Evolutionary conservation across 2,329 filamentous ascomycete species (phyloP), one percentile per base, ranked within the genome.

Genomic region (Grosmannia clavigera): DNA sequence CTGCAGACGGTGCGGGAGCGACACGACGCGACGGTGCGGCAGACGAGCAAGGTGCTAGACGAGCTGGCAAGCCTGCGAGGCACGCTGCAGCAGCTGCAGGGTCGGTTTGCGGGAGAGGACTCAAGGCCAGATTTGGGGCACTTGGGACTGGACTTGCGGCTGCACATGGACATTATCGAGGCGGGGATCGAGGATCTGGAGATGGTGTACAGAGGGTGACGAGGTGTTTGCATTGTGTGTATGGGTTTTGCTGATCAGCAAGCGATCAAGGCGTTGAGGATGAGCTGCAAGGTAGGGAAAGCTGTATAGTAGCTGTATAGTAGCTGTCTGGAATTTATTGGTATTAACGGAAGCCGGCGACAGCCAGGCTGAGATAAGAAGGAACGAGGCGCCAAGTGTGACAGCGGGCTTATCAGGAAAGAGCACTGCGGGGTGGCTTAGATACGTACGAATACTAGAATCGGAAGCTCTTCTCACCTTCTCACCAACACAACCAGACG

Each of bases 121-220:
- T 29, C 22, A 22, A n/a, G 19, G 19, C 27, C 14, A 10, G 38
- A 43, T 29, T 33, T 22, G 11, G 33, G 60, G n/a, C n/a, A 57
- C 14, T 35, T 9, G 12, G 59, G 59, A 10, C 25, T 60, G 6
- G 53, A 62, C 43, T 25, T 64, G 58, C 58, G 27, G 50, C 55
- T 33, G 31, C 61, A 64, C 56, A 57, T 59, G 53, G 59, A 59
- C 40, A 60, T 64, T 59, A 53, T 61, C 43, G 59, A 61, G 25
- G 59, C 55, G 3, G 62, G 58, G 7, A 55, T 64, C 11, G 59
- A 58, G 11, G 59, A 61, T 25, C 59, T 64, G 27, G 35, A 19
- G 5, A 16, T 2, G 9, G 10, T 43, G n/a, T 25, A 51, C 48
- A 22, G 22, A 22, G 40, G 40, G 19, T 22, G n/a, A 22, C 22